A percentile compares a stretch with the other conserved stretches of the same genome.
Conservation (phyloP, 306 rosid species). For the Erythrophleum fordii region DNA sequence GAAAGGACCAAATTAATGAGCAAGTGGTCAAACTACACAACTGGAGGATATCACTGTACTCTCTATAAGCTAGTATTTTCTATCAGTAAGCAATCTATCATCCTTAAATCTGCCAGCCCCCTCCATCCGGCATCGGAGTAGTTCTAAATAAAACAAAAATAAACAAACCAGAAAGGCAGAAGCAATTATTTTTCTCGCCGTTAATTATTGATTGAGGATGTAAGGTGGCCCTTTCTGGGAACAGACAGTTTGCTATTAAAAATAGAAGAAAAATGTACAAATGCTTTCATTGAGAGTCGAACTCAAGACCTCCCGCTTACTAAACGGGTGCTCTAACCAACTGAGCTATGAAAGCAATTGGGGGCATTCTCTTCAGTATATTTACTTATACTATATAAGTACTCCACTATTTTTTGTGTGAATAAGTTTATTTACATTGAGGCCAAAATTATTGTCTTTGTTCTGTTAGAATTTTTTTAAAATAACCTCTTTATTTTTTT, state of each 20-base stretch:
- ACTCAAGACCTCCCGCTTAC: constrained; percentile 93
- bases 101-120: not conserved
- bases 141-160: not conserved
- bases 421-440: no score
- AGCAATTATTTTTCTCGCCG: no score
- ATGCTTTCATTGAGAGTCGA: constrained; percentile 76
- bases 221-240: no score
- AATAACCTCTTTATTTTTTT: not conserved
- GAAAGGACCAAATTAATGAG: not conserved
- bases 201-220: not conserved
- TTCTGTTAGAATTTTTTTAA: not conserved
- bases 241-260: no score
- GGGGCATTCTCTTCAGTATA: no score
- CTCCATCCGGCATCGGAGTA: not conserved
- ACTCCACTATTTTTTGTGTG: no score
- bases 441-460: no score
- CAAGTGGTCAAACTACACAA: not conserved
- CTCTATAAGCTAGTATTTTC: not conserved
- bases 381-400: no score
- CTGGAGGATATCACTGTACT: no score
- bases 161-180: not conserved
- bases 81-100: not conserved
- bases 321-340: constrained; percentile 89
- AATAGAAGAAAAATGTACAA: not conserved
- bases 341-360: constrained; percentile 71